Evolutionary conservation across 202 grass and related monocot species (phyloP), one percentile per base, ranked within the genome.

Genomic region (Digitaria exilis): DNA sequence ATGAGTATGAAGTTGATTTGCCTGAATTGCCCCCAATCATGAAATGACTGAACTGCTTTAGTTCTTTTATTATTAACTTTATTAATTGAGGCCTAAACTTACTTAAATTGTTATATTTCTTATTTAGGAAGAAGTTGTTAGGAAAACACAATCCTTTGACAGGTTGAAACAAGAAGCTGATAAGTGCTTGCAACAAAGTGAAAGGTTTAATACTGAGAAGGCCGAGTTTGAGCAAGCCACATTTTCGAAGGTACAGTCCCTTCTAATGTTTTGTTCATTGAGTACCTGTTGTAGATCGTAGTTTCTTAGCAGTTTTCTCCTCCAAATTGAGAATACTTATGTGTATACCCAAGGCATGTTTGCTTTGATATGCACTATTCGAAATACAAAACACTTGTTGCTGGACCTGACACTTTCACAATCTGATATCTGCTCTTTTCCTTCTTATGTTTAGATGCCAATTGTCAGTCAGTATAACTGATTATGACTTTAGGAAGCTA

Each of bases 161-260:
- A 98, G 90, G 65, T 26, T 98, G 45, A 96, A 98, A 78, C 86
- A 87, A 90, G 96, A 98, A 87, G 81, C 87, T 45, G 91, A 98
- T 5, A 96, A 84, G 75, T 98, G 89, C 84, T 90, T 98, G 78
- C 78, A 92, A 80, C 93, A 96, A 87, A 98, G 82, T 73, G 89
- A 96, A 76, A 84, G 70, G 78, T 87, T 90, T 82, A 89, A 81
- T 44, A 89, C 18, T 37, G 89, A 94, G 66, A 94, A 99, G 84
- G 43, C 78, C 19, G 96, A 94, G 28, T 96, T 94, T 51, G 89
- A 96, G 66, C 85, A 94, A 84, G 85, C 72, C n/a, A 83, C 90
- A 26, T 99, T 96, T 90, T 83, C 85, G 65, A 96, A 96, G 93
- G 96, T 94, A 87, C 26, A 28, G 10, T 65, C 60, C 29, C 30